phyloP scores from a whole-genome alignment of 805 yeast genomes.

The Debaryomyces tyrocola region DNA sequence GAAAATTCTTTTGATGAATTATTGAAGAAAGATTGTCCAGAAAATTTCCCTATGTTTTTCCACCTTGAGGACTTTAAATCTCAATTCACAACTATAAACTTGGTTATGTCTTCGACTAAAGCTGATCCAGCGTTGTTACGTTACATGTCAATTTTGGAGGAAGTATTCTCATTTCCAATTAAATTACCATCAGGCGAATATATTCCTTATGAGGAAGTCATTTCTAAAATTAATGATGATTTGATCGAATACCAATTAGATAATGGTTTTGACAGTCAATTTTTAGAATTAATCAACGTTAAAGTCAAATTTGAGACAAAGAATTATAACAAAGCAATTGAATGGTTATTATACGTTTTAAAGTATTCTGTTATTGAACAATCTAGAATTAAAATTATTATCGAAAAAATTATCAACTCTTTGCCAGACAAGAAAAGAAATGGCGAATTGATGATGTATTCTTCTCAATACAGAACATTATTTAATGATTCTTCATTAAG shows the following conservation, averaged over 20 bases:
- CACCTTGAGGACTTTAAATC: conserved; percentile 81
- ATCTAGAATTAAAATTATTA: conserved; percentile 62
- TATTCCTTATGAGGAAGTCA: conserved; percentile 74
- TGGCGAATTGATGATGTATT: conserved; percentile 63
- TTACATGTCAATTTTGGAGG: conserved; percentile 61
- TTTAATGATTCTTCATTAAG: conserved; percentile 62
- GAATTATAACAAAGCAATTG: conserved; percentile 67
- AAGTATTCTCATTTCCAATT: conserved; percentile 73
- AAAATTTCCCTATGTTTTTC: conserved; percentile 61
- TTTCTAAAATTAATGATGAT: conserved; percentile 69
- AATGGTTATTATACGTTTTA: conserved; percentile 72
- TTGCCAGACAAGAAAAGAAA: conserved; percentile 64
- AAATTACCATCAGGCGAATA: conserved; percentile 56
- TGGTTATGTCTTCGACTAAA: conserved; percentile 56
- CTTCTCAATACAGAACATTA: conserved; percentile 55
- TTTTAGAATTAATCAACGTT: conserved; percentile 66
- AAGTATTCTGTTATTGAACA: conserved; percentile 71
- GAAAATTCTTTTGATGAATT: conserved; percentile 21
- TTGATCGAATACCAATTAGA: conserved; percentile 60
- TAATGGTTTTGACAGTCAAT: conserved; percentile 57
- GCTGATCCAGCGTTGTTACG: conserved; percentile 57
- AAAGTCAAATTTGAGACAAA: conserved; percentile 58
- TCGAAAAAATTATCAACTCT: conserved; percentile 60
- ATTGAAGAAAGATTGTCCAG: conserved; percentile 33
- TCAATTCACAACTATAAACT: conserved; percentile 69